Evolutionary conservation across 2,329 filamentous ascomycete species (phyloP), one percentile per base, ranked within the genome.

Genomic region (Hortaea werneckii): DNA sequence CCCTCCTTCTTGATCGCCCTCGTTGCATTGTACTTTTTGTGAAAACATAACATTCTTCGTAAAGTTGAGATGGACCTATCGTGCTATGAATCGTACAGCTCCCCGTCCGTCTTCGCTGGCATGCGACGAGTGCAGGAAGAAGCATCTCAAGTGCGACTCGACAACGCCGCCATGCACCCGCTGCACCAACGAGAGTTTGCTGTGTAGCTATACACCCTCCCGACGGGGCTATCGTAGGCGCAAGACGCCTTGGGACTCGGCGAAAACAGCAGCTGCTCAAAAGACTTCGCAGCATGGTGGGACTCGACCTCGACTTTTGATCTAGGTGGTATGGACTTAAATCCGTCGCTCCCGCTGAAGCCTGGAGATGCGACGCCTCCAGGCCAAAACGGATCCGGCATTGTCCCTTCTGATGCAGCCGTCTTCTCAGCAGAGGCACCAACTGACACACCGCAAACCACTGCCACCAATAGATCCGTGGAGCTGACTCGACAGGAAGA

Each of bases 401-500:
- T 20, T 20, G 20, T 20, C 20, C 20, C 20, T 20, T 20, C 20
- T 20, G 20, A 20, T 20, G 20, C 20, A 20, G 20, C 20, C 20
- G 20, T 20, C 20, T 20, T 20, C 20, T 20, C 20, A 20, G 20
- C 20, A 20, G 20, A 20, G 20, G 37, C 37, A 40, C 9, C 37
- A 12, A 40, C 8, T 26, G 37, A 40, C 4, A 20, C 20, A 20
- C 32, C 32, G 2, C 9, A 35, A n/a, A 9, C 32, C n/a, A 9
- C 32, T 35, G 32, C 32, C 8, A 35, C 9, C 9, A 35, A 3
- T 35, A 9, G 32, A 35, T 9, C 32, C 32, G 20, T 20, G 20
- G 20, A 20, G 20, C 32, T n/a, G 9, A 35, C n/a, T 9, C 9
- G 3, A 45, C 52, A 40, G 47, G 45, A 70, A 10, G 66, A 66